phyloP scores from a whole-genome alignment of 2,329 filamentous ascomycete genomes.

The Scopulariopsis brevicaulis region DNA sequence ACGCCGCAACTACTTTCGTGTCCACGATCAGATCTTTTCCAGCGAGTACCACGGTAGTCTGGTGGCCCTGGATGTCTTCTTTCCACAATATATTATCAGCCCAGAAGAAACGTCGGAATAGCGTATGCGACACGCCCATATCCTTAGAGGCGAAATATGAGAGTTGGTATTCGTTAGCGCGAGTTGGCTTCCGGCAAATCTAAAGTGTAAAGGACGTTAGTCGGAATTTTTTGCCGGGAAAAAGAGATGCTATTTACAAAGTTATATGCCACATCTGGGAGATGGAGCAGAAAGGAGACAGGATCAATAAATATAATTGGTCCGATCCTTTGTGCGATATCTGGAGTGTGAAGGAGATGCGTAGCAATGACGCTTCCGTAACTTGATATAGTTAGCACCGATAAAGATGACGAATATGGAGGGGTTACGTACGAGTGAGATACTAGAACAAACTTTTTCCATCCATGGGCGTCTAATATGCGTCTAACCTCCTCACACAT shows the following conservation, averaged over 20 bases:
- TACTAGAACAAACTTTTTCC: slow-evolving; percentile 38
- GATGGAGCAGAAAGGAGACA: slow-evolving; percentile 46
- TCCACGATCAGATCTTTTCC: slow-evolving; percentile 43
- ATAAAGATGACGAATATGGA: background rate
- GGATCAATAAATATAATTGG: slow-evolving; percentile 46
- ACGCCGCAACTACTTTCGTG: slow-evolving; percentile 36
- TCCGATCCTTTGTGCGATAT: slow-evolving; percentile 22
- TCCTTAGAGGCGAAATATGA: slow-evolving; percentile 50
- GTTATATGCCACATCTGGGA: slow-evolving; percentile 53
- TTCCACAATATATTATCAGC: slow-evolving; percentile 49
- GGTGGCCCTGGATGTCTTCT: slow-evolving; percentile 31
- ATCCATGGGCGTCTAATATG: slow-evolving; percentile 38
- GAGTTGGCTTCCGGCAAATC: slow-evolving; percentile 26
- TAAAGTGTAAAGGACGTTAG: slow-evolving; percentile 4
- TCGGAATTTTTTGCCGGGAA: background rate
- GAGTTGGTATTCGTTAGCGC: slow-evolving; percentile 45
- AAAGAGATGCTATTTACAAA: slow-evolving; percentile 23
- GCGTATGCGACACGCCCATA: slow-evolving; percentile 44
- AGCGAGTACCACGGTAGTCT: slow-evolving; percentile 35
- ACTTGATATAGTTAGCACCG: slow-evolving; percentile 10
- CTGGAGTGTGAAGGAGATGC: slow-evolving; percentile 36
- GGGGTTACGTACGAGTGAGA: slow-evolving; percentile 27
- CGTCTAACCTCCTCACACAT: slow-evolving; percentile 38
- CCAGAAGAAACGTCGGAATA: slow-evolving; percentile 51
- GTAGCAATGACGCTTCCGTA: slow-evolving; percentile 45